Base-by-base conservation (phyloP, 2,329 filamentous ascomycete genomes). In the Aspergillus persii region DNA sequence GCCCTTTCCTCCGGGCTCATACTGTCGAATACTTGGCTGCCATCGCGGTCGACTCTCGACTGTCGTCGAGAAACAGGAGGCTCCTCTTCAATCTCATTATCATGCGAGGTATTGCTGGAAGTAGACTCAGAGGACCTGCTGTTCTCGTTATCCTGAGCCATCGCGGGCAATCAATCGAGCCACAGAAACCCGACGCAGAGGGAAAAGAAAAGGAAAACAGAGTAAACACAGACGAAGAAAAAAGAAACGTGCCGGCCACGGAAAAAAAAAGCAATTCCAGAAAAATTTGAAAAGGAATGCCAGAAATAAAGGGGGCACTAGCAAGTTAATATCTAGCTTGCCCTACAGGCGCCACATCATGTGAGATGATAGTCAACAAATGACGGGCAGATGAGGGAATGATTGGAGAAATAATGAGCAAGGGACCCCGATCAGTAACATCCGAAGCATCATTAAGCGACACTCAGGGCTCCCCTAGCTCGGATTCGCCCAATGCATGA, bases 1-100 rank as follows among this genome's bases (percentile, higher is more conserved):
- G 64, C 64, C 12, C 64, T 68, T 18, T 68, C 63, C 50, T 69
- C 70, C 1, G 66, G 62, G 15, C 62, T 59, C 33, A 71, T 70
- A 8, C 68, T 63, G 50, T 72, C 69, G 11, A 72, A 68, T 3
- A 68, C 52, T 1, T 60, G 49, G 29, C 59, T 64, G 30, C 71
- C 63, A 47, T 66, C 61, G 18, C 61, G 50, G 9, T 57, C 57
- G 8, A 53, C 23, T 47, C 63, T 61, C 27, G 63, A 61, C 2
- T 62, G 50, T 26, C 63, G 58, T 33, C 64, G 67, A n/a, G 56
- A 62, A 41, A 56, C 63, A 27, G 53, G 54, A 26, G 56, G 61
- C 4, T 53, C 54, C 15, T 53, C 27, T 3, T 53, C 48, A 27
- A 63, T 59, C 27, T 51, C 59, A 51, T 47, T 47, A 8, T 67